These are phyloP conservation scores for Chytridiales sp. DNA, from an alignment of 371 early-diverging fungal genomes.

Conservation along the genomic window DNA sequence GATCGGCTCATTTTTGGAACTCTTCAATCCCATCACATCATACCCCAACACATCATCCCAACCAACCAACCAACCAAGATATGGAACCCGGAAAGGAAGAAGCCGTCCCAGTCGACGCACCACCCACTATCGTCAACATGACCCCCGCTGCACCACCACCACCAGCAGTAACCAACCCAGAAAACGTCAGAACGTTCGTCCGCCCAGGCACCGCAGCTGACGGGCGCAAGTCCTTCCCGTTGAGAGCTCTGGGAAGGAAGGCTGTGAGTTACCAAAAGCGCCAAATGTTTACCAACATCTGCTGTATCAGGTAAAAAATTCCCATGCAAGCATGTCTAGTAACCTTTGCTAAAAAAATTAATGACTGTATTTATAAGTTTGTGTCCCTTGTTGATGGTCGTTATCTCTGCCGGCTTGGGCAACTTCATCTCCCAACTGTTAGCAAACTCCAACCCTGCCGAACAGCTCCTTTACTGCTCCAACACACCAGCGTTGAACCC, in stretches of 20 bases:
- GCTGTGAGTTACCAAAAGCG: constrained; percentile 67
- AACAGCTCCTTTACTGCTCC: constrained; percentile 24
- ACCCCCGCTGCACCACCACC: not conserved
- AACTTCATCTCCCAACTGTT: constrained; percentile 29
- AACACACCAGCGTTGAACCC: constrained; percentile 18
- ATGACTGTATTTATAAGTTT: no score
- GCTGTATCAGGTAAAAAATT: constrained; percentile 56
- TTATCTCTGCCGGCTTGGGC: constrained; percentile 39
- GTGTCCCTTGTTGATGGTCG: constrained; percentile 48
- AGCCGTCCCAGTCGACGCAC: not conserved
- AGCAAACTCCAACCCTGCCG: constrained; percentile 8
- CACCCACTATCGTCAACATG: not conserved
- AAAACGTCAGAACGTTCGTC: no score
- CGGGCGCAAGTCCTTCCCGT: constrained; percentile 14
- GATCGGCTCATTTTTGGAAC: no score
- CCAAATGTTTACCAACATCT: constrained; percentile 68
- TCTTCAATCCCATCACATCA: no score
- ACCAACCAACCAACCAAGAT: no score
- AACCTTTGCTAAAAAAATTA: no score
- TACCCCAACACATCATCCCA: no score
- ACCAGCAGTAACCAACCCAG: not conserved
- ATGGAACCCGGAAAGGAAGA: no score
- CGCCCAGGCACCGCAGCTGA: no score
- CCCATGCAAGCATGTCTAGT: not conserved
- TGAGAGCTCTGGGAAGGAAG: constrained; percentile 48